Base-by-base conservation (phyloP, 1,139 yeast species). In the Schwanniomyces etchellsii region DNA sequence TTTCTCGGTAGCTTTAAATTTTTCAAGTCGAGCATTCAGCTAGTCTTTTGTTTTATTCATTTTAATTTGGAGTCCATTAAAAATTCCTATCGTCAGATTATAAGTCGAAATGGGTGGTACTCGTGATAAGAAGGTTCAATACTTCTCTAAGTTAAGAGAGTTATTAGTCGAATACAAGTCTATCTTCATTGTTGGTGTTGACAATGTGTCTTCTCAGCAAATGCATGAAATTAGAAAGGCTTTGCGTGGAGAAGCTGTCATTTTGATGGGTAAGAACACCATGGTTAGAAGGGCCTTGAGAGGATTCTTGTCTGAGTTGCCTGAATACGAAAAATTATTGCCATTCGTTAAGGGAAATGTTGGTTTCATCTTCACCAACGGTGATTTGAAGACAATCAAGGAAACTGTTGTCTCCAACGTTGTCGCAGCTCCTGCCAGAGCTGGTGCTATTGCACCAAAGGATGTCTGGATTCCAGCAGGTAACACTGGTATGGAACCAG, bases 401-500 rank as follows among this genome's bases (percentile, higher is more conserved):
- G 96, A 88, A 50, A 74, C 72, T 45, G 74, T 91, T 56, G 61
- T 82, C 52, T 66, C 84, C 57, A 91, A 93, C 86, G 91, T 82
- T 71, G 97, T 91, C 64, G 96, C 96, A 62, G 99, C 99, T 59
- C 99, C 99, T 70, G 99, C 99, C 59, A 89, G 89, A 76, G 94
- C 98, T 51, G 98, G 98, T 88, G 98, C 97, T 62, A 64, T 88
- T 64, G 96, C 99, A 59, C 98, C 97, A 69, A 81, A 69, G 65
- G 96, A 89, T 61, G 97, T 91, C 60, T 85, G 80, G 81, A 83
- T 91, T 55, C 94, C 95, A 67, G 97, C 97, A 56, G 95, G 95
- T 73, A 93, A 91, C 96, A 91, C 99, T 56, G 97, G 98, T 83
- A 89, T 93, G 96, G 98, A 91, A 77, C 99, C 99, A 70, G 97